Conservation (phyloP, 2,329 filamentous ascomycete species). For the Penicillium brasilianum region DNA sequence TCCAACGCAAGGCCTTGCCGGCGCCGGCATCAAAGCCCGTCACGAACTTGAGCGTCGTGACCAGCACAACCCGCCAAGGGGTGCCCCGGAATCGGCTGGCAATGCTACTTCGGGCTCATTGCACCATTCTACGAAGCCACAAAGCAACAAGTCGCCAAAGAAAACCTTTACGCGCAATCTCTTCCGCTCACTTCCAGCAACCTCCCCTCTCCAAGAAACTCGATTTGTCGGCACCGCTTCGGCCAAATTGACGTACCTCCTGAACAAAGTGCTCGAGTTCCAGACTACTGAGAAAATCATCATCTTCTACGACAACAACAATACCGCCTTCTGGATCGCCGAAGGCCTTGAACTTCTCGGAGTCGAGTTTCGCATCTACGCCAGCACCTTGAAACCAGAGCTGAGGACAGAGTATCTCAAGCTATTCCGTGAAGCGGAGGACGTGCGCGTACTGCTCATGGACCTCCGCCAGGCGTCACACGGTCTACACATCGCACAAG, state of each 20-base stretch:
- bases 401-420: conserved; percentile 76
- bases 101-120: conserved; percentile 12
- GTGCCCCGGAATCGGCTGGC: conserved; percentile 22
- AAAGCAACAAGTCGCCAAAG: conserved; percentile 34
- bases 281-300: conserved; percentile 81
- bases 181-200: conserved; percentile 34
- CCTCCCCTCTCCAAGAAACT: conserved; percentile 63
- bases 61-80: conserved; percentile 17
- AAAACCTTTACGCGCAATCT: conserved; percentile 39
- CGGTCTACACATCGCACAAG: conserved; percentile 81
- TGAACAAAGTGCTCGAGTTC: conserved; percentile 72
- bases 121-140: conserved; percentile 28
- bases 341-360: conserved; percentile 76
- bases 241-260: conserved; percentile 83
- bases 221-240: conserved; percentile 79
- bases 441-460: conserved; percentile 82
- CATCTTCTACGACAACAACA: conserved; percentile 89
- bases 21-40: conserved; percentile 47
- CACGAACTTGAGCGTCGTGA: conserved; percentile 33
- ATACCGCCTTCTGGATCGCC: conserved; percentile 83
- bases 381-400: conserved; percentile 60
- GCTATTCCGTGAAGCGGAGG: conserved; percentile 72
- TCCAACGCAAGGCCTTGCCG: conserved; percentile 48
- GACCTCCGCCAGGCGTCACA: conserved; percentile 88
- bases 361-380: conserved; percentile 65